Evolutionary conservation across 768 basidiomycete genomes (phyloP), one percentile per base, ranked within the genome.

Genomic region (Suillus cothurnatus): DNA sequence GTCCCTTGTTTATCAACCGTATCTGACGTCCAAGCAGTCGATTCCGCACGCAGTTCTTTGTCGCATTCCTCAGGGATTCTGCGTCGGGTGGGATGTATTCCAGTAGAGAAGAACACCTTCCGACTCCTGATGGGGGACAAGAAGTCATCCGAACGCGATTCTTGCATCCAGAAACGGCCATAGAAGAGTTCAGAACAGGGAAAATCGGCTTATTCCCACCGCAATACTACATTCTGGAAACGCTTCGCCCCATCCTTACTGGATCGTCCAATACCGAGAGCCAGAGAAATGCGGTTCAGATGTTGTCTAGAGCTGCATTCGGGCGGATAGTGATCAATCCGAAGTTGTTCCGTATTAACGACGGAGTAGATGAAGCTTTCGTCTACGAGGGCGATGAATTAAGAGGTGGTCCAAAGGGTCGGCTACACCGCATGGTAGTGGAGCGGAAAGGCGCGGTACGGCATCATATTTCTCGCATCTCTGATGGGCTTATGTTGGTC

Each of bases 91-190:
- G 81, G 26, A 85, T 87, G 69, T 82, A 85, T 2, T 81, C 82
- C 12, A 85, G 74, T 55, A 85, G 82, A 69, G 81, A 86, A 67
- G 86, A 89, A 60, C 82, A 81, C 14, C 74, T 89, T 19, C 89
- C 89, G 1, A 90, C 85, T 41, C 84, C 87, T 64, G 90, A 91
- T 72, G 88, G 88, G 55, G 86, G 87, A 0, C 84, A 85, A 69
- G 91, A 92, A 76, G 87, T 92, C 64, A 80, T 90, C 59, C 82
- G 85, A 45, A 85, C 89, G 4, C 85, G 85, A n/a, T 92, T 91
- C 73, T 64, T 90, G 36, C 86, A 84, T 68, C 89, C 88, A 0
- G 71, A 68, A 8, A 77, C 76, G 19, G 87, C 85, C 23, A 76
- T 92, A 58, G 73, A 78, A 2, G 86, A 87, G 72, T 87, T 84